Base-by-base conservation (phyloP, 352 stramenopile species). In the Pythium aphanidermatum region DNA sequence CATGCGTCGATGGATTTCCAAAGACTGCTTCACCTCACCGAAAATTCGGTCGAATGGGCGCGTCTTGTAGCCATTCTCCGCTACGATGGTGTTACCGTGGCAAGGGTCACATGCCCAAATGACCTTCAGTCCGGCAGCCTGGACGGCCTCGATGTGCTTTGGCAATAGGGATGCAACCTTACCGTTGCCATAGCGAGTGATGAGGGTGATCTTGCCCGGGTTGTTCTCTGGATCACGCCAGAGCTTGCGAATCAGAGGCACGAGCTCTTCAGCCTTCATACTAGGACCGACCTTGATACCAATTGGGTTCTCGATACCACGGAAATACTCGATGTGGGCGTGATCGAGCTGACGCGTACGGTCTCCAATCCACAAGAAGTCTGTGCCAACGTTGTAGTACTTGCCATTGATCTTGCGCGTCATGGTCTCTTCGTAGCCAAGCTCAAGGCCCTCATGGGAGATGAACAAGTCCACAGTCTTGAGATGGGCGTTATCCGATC, bases 361-460 rank as follows among this genome's bases (percentile, higher is more conserved):
- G 75, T 99, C 96, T 39, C 96, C 96, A 48, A 99, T 97, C 96
- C 96, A 99, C 21, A 99, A 67, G 70, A 99, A 98, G 69, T 99
- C 95, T 5, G 95, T 95, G 20, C 95, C 97, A 38, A 97, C 95
- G 74, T 98, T 98, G 74, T 99, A 99, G 73, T 80, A 99, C 63
- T 96, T 96, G 51, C 88, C 80, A 51, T 88, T 59, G 56, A 98
- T 86, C 52, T 97, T 46, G 46, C 95, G 83, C 20, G 96, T 99
- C 73, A 99, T 91, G 11, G 95, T 96, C 75, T 98, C 76, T 68
- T 99, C 96, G 64, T 99, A 99, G 0, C 84, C 95, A 17, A 99
- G 79, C 51, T 98, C 87, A 20, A 99, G 74, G 19, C 95, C 97
- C 85, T 99, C 96, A 64, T 99, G 96, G n/a, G 95, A 96, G 20